A percentile compares a stretch with the other conserved stretches of the same genome.
Evolutionary conservation across 495 filamentous ascomycete species (phyloP).

Genomic region (Oleoguttula mirabilis): DNA sequence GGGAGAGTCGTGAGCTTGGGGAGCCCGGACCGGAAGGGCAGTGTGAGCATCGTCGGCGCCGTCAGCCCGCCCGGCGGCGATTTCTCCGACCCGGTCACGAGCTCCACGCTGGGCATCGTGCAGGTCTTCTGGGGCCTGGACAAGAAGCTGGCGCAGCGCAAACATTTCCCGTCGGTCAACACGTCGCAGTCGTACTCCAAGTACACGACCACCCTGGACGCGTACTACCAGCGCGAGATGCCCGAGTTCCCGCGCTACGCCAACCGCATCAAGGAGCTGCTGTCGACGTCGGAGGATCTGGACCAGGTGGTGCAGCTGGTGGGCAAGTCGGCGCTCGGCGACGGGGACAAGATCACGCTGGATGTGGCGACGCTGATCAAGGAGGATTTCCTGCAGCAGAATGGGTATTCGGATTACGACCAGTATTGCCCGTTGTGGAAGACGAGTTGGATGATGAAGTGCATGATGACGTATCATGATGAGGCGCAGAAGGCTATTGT

Average conservation of each 20-base stretch:
- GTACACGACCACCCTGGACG: slow-evolving; percentile 76
- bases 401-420: slow-evolving; percentile 97
- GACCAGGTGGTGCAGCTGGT: slow-evolving; percentile 99
- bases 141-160: slow-evolving; percentile 97
- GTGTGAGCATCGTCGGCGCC: slow-evolving; percentile 94
- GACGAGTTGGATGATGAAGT: slow-evolving; percentile 99
- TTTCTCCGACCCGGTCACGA: slow-evolving; percentile 97
- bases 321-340: slow-evolving; percentile 89
- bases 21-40: slow-evolving; percentile 74
- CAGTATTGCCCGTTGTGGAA: slow-evolving; percentile 99
- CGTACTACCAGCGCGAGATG: slow-evolving; percentile 82
- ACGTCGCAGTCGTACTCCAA: slow-evolving; percentile 94
- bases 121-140: slow-evolving; percentile 99
- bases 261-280: slow-evolving; percentile 81
- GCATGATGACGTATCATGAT: slow-evolving; percentile 94
- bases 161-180: slow-evolving; percentile 99
- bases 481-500: slow-evolving; percentile 91
- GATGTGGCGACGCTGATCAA: slow-evolving; percentile 87
- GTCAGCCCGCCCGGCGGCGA: slow-evolving; percentile 97
- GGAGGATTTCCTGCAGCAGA: slow-evolving; percentile 98
- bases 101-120: slow-evolving; percentile 87
- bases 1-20: slow-evolving; percentile 76
- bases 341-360: slow-evolving; percentile 96
- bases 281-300: slow-evolving; percentile 89
- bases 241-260: slow-evolving; percentile 89